Evolutionary conservation across 805 yeast genomes (phyloP).

Genomic region (Spencermartinsiella europaea): DNA sequence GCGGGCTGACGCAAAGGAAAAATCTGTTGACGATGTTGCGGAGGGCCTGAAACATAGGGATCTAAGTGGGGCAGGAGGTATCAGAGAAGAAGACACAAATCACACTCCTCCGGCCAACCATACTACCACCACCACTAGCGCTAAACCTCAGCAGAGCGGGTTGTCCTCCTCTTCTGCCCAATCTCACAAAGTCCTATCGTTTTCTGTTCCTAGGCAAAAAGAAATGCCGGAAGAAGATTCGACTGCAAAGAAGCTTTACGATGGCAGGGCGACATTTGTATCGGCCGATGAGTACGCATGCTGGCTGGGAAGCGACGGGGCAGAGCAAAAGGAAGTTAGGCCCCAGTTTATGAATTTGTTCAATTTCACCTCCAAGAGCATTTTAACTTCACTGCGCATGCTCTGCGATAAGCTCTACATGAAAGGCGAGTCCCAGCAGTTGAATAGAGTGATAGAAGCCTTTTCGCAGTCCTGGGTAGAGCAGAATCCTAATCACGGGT

Average conservation of each 20-base stretch:
- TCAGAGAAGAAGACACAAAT: neutral
- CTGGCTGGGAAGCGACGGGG: slow-evolving; percentile 33
- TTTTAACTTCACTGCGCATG: slow-evolving; percentile 51
- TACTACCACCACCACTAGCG: no score
- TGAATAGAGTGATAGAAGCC: slow-evolving; percentile 65
- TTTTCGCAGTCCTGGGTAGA: slow-evolving; percentile 60
- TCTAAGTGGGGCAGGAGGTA: neutral
- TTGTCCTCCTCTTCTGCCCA: neutral
- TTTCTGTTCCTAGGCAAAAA: neutral
- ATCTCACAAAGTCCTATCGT: neutral
- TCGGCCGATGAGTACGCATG: slow-evolving; percentile 40
- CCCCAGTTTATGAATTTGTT: slow-evolving; percentile 36
- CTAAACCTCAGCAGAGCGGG: neutral
- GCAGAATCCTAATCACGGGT: slow-evolving; percentile 44
- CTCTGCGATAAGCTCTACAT: slow-evolving; percentile 65
- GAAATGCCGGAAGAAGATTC: slow-evolving; percentile 1
- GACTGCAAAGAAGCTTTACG: slow-evolving; percentile 15
- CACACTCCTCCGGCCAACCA: neutral
- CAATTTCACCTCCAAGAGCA: slow-evolving; percentile 43
- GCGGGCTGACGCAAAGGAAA: neutral
- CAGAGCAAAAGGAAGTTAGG: slow-evolving; percentile 29
- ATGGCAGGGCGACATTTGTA: slow-evolving; percentile 13
- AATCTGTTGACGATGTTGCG: neutral
- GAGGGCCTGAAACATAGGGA: neutral
- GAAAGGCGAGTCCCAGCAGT: slow-evolving; percentile 77